Evolutionary conservation across 2,329 filamentous ascomycete genomes (phyloP).

Genomic region (Cryphonectria nitschkei): DNA sequence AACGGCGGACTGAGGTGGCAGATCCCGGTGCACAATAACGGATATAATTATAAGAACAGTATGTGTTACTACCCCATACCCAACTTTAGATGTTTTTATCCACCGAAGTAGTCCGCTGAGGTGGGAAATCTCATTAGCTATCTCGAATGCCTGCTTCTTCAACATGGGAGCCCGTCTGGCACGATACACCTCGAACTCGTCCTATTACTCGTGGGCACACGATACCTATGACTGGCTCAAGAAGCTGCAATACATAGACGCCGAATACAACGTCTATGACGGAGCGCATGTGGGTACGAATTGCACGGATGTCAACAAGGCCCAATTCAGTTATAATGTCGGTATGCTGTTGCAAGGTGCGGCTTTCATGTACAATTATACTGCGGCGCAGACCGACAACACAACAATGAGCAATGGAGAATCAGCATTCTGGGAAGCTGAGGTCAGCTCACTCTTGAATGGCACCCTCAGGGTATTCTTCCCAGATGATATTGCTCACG

Average conservation of each 20-base stretch:
- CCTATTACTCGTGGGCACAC: constrained; percentile 59
- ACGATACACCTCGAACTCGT: constrained; percentile 60
- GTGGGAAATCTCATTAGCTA: constrained; percentile 29
- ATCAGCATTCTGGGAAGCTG: constrained; percentile 45
- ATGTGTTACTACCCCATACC: neutral
- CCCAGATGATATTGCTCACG: constrained; percentile 51
- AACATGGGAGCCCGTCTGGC: constrained; percentile 62
- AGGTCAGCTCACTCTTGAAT: constrained; percentile 52
- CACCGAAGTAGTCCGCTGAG: neutral
- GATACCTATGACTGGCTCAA: constrained; percentile 61
- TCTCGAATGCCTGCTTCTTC: constrained; percentile 55
- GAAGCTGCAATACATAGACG: constrained; percentile 54
- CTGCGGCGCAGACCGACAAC: constrained; percentile 42
- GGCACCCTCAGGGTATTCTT: constrained; percentile 51
- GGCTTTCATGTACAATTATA: constrained; percentile 62
- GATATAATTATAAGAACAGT: constrained; percentile 25
- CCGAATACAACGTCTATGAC: constrained; percentile 62
- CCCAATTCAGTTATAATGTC: constrained; percentile 61
- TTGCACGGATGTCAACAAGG: constrained; percentile 55
- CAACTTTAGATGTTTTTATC: neutral
- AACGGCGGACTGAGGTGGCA: constrained; percentile 25
- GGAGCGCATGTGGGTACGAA: constrained; percentile 54
- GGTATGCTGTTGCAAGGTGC: constrained; percentile 58
- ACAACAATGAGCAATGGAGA: constrained; percentile 9
- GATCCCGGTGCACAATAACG: constrained; percentile 15